phyloP scores from a whole-genome alignment of 805 yeast species.

The Kazachstania bromeliacearum region DNA sequence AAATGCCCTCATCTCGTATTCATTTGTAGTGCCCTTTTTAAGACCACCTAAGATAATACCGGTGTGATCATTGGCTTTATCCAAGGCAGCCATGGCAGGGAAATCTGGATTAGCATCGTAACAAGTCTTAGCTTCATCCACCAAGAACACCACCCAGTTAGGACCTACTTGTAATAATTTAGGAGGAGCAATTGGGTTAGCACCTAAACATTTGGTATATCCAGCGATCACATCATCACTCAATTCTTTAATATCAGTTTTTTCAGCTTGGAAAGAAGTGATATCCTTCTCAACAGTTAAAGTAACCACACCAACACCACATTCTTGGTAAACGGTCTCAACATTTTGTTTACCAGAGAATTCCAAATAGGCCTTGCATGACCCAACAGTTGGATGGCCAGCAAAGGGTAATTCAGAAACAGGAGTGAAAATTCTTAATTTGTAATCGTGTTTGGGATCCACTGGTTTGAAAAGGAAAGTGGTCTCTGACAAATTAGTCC shows the following conservation, averaged over 20 bases:
- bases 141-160: conserved; percentile 34
- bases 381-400: conserved; percentile 55
- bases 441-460: conserved; percentile 35
- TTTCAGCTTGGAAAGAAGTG: conserved; percentile 26
- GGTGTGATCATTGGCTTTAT: conserved; percentile 13
- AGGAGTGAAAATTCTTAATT: conserved; percentile 42
- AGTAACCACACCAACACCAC: conserved; percentile 36
- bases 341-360: conserved; percentile 21
- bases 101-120: conserved; percentile 29
- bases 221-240: conserved; percentile 5
- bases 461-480: conserved; percentile 41
- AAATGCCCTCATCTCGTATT: conserved; percentile 38
- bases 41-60: conserved; percentile 36
- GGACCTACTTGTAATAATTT: conserved; percentile 37
- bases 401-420: conserved; percentile 46
- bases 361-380: conserved; percentile 39
- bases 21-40: conserved; percentile 17
- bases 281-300: conserved; percentile 20
- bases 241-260: conserved; percentile 12
- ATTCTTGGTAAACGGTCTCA: conserved; percentile 34
- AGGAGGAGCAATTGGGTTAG: conserved; percentile 16
- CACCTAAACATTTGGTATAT: conserved; percentile 9
- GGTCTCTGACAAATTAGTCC: conserved; percentile 56
- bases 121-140: conserved; percentile 29
- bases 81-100: conserved; percentile 14